Evolutionary conservation across 2,329 filamentous ascomycete species (phyloP).

Genomic region (Arthroderma sp.): DNA sequence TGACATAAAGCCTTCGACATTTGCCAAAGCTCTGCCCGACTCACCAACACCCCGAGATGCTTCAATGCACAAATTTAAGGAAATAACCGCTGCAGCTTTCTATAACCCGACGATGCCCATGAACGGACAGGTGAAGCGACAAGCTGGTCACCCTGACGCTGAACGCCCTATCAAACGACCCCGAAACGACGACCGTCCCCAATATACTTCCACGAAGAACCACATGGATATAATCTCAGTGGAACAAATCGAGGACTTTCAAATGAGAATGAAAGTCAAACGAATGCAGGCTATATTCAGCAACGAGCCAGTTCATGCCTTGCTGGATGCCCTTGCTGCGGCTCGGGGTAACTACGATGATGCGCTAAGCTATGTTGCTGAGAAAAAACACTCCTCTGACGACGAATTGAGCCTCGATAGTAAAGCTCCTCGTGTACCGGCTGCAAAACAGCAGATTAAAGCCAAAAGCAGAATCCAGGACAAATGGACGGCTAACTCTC

Average conservation of each 20-base stretch:
- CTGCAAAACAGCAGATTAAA: conserved; percentile 42
- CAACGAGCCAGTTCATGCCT: conserved; percentile 32
- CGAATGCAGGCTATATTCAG: conserved; percentile 40
- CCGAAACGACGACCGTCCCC: conserved; percentile 15
- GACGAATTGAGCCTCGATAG: conserved; percentile 25
- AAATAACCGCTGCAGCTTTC: conserved; percentile 31
- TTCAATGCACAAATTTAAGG: conserved; percentile 26
- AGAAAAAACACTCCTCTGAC: conserved; percentile 26
- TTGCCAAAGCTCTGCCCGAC: conserved; percentile 36
- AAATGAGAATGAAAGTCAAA: conserved; percentile 38
- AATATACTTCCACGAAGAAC: background rate
- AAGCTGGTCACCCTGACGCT: conserved; percentile 33
- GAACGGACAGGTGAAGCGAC: conserved; percentile 21
- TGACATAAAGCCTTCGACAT: conserved; percentile 49
- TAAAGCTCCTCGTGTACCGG: conserved; percentile 11
- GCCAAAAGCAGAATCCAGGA: conserved; percentile 44
- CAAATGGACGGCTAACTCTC: conserved; percentile 42
- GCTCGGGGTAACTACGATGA: conserved; percentile 43
- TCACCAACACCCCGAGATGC: conserved; percentile 19
- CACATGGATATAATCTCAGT: conserved; percentile 30
- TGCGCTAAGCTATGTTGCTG: conserved; percentile 37
- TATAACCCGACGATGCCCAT: conserved; percentile 24
- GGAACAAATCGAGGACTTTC: conserved; percentile 39
- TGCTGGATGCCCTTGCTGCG: conserved; percentile 37
- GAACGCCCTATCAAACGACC: conserved; percentile 17